Evolutionary conservation across 148 eudicot species (phyloP), one percentile per base, ranked within the genome.

Genomic region (Beta vulgaris): DNA sequence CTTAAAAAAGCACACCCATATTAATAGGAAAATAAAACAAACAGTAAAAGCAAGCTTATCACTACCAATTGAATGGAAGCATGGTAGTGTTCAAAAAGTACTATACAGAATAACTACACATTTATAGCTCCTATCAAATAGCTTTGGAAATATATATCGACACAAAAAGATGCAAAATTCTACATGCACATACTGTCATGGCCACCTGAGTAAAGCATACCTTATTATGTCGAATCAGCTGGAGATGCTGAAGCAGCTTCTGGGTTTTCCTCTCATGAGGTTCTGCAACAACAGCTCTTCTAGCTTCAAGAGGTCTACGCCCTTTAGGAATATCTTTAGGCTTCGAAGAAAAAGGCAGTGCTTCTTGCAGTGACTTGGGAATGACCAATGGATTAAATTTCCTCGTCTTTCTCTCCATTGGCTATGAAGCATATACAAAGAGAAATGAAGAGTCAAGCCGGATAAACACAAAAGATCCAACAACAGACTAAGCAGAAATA

Each of bases 361-460:
- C 86, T 67, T 69, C 80, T 77, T 90, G 96, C 69, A 95, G 74
- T 26, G 88, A 68, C 88, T 84, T 88, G 44, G 97, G 90, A 64
- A 95, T 89, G 55, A 92, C 89, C 75, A 95, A 53, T 3, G 92
- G 91, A 75, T 92, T 95, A 88, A 85, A 92, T 85, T 89, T 90
- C 86, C 72, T 87, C 16, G 26, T 74, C 80, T 84, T 88, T 83
- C 98, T 85, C 80, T 87, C 97, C 73, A 95, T 90, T 77, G 86
- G 90, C 98, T 95, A 86, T 78, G 35, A 76, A 62, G 19, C 44
- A 65, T 9, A 37, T 26, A 40, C 44, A 60, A 53, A 31, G 6
- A 49, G 2, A 46, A n/a, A 32, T 49, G 31, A 72, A 23, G 42
- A 35, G 21, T 35, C 34, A 2, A 29, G 28, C 29, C 48, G 39